These are phyloP conservation scores for Oryza rufipogon DNA, from an alignment of 176 grass and related monocot species.

Conservation along the genomic window DNA sequence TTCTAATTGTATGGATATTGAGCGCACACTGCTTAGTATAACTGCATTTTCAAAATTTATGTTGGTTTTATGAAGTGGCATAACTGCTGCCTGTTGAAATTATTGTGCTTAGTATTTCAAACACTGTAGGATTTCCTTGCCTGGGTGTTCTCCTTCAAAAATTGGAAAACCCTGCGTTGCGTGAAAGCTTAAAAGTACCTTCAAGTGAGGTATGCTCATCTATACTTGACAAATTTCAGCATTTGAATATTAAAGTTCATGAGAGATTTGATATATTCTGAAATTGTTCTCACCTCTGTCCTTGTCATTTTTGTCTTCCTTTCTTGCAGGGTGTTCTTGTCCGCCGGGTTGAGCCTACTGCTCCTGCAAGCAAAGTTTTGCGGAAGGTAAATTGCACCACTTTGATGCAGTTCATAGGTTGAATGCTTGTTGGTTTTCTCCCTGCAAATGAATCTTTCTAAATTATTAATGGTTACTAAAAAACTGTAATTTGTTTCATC, in stretches of 20 bases:
- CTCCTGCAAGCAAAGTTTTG: conserved; percentile 72
- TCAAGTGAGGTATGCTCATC: conserved; percentile 74
- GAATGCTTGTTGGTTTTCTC: conserved; percentile 14
- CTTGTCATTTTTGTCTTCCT: conserved; percentile 28
- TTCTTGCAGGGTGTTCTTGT: conserved; percentile 85
- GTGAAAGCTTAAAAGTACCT: conserved; percentile 89
- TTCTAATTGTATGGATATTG: conserved; percentile 10
- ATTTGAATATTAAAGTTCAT: conserved; percentile 21
- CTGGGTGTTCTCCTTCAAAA: conserved; percentile 97
- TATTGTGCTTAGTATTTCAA: conserved; percentile 22
- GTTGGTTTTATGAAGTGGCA: not conserved
- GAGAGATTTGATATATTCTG: conserved; percentile 9
- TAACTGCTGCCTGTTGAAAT: conserved; percentile 28
- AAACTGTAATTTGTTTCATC: conserved; percentile 34
- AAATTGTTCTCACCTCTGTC: conserved; percentile 23
- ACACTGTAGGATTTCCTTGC: conserved; percentile 89
- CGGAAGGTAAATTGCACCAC: conserved; percentile 58
- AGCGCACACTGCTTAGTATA: conserved; percentile 15
- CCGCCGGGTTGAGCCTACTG: conserved; percentile 92
- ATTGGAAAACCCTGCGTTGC: conserved; percentile 87
- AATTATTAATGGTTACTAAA: conserved; percentile 29
- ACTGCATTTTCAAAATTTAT: not conserved
- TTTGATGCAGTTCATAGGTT: conserved; percentile 33
- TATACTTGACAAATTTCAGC: conserved; percentile 30
- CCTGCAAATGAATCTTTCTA: conserved; percentile 34